phyloP scores from a whole-genome alignment of 495 filamentous ascomycete species.

The Neurospora sp. region DNA sequence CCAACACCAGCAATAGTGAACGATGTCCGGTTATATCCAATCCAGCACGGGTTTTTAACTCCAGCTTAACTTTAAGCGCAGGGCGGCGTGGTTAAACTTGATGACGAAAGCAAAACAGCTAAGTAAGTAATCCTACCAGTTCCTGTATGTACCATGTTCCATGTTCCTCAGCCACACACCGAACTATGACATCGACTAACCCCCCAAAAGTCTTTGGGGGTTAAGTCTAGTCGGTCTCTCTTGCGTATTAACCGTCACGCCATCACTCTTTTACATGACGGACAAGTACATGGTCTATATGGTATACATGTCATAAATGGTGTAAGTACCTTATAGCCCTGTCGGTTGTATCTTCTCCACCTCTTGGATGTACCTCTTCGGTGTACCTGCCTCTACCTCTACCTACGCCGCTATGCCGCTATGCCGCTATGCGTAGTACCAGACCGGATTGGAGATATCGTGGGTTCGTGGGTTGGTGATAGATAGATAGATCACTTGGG shows the following conservation, averaged over 20 bases:
- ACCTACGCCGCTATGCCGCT: too few species aligned
- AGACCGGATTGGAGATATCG: not conserved
- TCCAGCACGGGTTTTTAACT: not conserved
- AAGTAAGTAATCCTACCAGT: not conserved
- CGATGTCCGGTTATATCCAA: not conserved
- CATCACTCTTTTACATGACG: not conserved
- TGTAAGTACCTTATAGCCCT: not conserved
- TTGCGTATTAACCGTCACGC: not conserved
- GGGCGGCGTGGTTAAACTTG: not conserved
- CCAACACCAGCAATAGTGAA: not conserved
- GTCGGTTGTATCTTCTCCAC: not conserved
- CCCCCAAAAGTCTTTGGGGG: not conserved
- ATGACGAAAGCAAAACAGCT: not conserved
- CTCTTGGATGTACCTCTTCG: not conserved
- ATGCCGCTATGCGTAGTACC: not conserved
- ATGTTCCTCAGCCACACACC: not conserved
- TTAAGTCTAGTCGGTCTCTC: not conserved
- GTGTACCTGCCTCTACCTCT: not conserved
- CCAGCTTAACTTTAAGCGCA: not conserved
- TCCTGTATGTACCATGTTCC: too few species aligned
- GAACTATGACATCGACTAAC: not conserved
- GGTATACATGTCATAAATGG: not conserved
- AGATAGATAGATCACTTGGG: not conserved
- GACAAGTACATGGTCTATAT: not conserved
- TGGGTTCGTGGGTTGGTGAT: not conserved